A percentile compares a stretch with the other conserved stretches of the same genome.
phyloP scores from a whole-genome alignment of 2,329 filamentous ascomycete genomes.

The Trichoderma pleuroti region DNA sequence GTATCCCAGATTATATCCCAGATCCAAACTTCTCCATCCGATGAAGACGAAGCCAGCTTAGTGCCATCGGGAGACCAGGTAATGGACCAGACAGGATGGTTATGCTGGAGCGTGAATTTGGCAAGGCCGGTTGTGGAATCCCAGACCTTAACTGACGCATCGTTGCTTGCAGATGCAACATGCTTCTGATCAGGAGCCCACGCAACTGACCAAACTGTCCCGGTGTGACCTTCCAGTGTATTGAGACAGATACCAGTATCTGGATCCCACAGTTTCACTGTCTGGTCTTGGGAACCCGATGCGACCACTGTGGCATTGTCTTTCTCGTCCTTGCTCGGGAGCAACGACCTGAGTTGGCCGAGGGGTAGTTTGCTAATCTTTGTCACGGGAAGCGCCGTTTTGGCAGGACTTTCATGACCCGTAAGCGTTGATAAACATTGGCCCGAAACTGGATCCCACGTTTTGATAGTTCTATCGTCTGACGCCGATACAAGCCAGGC shows the following conservation, averaged over 20 bases:
- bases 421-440: not conserved
- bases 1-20: not conserved
- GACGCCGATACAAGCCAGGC: not conserved
- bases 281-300: not conserved
- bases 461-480: not conserved
- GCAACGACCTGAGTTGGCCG: not conserved
- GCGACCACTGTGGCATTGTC: not conserved
- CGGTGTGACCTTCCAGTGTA: not conserved
- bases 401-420: not conserved
- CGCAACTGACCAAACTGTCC: not conserved
- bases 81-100: not conserved
- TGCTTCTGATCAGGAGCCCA: not conserved
- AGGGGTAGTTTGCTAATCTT: not conserved
- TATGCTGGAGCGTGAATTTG: not conserved
- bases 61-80: not conserved
- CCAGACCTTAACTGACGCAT: not conserved
- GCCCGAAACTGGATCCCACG: not conserved
- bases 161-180: not conserved
- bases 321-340: not conserved
- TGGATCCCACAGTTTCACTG: not conserved
- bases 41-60: not conserved
- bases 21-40: not conserved
- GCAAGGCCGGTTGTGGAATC: not conserved
- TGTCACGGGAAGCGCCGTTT: not conserved
- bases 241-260: not conserved